A percentile compares a stretch with the other conserved stretches of the same genome.
phyloP scores from a whole-genome alignment of 2,329 filamentous ascomycete species.

The Pseudonectria foliicola region DNA sequence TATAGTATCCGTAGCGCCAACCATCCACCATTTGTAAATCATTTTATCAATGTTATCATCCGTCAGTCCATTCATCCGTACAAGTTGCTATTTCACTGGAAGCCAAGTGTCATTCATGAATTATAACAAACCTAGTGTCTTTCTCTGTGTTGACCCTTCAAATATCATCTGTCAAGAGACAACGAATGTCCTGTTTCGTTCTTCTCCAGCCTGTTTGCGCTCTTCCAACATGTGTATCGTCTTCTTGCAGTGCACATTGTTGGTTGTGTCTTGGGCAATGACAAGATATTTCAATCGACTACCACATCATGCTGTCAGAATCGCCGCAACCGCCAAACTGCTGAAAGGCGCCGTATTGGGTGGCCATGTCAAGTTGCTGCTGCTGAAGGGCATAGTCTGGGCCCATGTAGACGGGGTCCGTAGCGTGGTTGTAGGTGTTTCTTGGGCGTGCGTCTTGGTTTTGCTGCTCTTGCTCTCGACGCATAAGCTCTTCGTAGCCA shows the following conservation, averaged over 20 bases:
- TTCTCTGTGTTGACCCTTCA: conserved; percentile 3
- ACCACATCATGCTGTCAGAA: conserved; percentile 44
- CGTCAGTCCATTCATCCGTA: conserved; percentile 1
- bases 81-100: background rate
- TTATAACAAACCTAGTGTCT: background rate
- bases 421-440: conserved; percentile 43
- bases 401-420: conserved; percentile 61
- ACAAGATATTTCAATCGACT: conserved; percentile 30
- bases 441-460: conserved; percentile 28
- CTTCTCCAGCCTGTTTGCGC: conserved; percentile 5
- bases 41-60: conserved; percentile 1
- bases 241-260: conserved; percentile 9
- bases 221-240: conserved; percentile 5
- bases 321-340: conserved; percentile 37
- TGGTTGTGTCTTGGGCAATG: conserved; percentile 5
- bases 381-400: conserved; percentile 41
- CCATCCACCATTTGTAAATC: no score
- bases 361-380: conserved; percentile 54
- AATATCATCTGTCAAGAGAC: conserved; percentile 2
- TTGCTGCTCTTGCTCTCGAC: conserved; percentile 51
- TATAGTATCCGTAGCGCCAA: no score
- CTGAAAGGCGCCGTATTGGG: conserved; percentile 59
- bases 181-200: conserved; percentile 2
- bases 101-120: no score
- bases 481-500: conserved; percentile 67